Base-by-base conservation (phyloP, 371 early-diverging fungal species). In the Homolaphlyctis polyrhiza region DNA sequence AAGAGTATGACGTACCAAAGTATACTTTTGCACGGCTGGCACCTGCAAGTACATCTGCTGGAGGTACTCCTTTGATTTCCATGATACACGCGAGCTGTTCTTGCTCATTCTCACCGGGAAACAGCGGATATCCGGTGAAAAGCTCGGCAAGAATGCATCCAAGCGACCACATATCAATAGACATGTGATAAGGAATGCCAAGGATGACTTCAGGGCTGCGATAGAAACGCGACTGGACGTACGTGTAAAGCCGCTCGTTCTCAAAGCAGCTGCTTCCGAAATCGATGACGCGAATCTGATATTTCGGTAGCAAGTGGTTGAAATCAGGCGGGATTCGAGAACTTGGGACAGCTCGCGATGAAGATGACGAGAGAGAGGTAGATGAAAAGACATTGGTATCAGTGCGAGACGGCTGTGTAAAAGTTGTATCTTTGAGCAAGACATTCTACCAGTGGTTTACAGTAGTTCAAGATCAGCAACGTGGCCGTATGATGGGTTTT, bases 111-210 rank as follows among this genome's bases (percentile, higher is more conserved):
- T 95, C 94, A 13, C 97, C 98, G 6, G 98, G 97, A 71, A 99
- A 97, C 34, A 98, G 71, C 32, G 97, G 98, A 61, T 91, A 86
- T n/a, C 89, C 88, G 51, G 71, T 73, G 61, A 63, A 72, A 30
- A 99, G 83, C 71, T 99, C 99, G 11, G 91, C 95, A 8, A 98
- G 83, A 49, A 99, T 98, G 73, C 99, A 99, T 2, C 99, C 99
- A 39, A 99, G 76, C 62, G 91, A 91, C 99, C 99, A 99, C 88
- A 99, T 95, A 77, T 99, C 99, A 66, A 99, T 95, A 3, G 93
- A 86, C 70, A 85, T 91, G 62, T 84, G 87, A 72, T 99, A 99
- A 3, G 52, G 61, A 39, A 75, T 67, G 33, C 80, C 97, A 55
- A 98, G 71, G 25, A 99, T 87, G 32, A 99, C 96, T 72, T 98